phyloP scores from a whole-genome alignment of 805 yeast species.

The Phaffomyces opuntiae region DNA sequence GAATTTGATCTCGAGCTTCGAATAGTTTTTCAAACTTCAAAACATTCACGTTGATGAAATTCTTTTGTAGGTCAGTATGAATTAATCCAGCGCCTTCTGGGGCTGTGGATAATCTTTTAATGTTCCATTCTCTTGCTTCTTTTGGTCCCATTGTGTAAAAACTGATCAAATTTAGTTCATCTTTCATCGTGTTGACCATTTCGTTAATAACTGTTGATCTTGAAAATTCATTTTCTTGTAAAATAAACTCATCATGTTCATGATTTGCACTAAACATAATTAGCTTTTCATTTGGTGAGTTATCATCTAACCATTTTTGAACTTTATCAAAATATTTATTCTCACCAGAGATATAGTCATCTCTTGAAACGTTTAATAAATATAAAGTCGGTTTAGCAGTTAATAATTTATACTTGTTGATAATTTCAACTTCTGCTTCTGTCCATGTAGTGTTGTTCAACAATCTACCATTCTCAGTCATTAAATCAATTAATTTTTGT shows the following conservation, averaged over 20 bases:
- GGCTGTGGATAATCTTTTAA: conserved; percentile 67
- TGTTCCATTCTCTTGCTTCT: conserved; percentile 88
- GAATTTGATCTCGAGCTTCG: conserved; percentile 9
- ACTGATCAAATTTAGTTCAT: conserved; percentile 63
- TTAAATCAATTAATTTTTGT: conserved; percentile 36
- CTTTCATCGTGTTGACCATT: conserved; percentile 60
- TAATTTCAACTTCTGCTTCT: conserved; percentile 53
- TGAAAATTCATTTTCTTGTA: conserved; percentile 24
- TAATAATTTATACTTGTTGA: conserved; percentile 65
- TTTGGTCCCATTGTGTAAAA: conserved; percentile 82
- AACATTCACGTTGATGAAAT: conserved; percentile 75
- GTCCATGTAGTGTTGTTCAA: conserved; percentile 57
- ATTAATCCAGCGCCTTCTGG: conserved; percentile 89
- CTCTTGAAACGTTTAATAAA: conserved; percentile 64
- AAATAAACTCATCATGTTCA: conserved; percentile 31
- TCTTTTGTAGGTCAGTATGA: conserved; percentile 76
- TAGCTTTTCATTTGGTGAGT: conserved; percentile 62
- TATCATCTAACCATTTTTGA: conserved; percentile 55
- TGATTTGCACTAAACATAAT: conserved; percentile 60
- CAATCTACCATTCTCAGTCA: conserved; percentile 59
- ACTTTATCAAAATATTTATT: conserved; percentile 48
- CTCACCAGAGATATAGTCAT: conserved; percentile 49
- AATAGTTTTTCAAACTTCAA: conserved; percentile 57
- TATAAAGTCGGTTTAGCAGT: conserved; percentile 89
- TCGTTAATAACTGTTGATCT: conserved; percentile 50